Base-by-base conservation (phyloP, 352 stramenopile species). In the Phytophthora tubulina region DNA sequence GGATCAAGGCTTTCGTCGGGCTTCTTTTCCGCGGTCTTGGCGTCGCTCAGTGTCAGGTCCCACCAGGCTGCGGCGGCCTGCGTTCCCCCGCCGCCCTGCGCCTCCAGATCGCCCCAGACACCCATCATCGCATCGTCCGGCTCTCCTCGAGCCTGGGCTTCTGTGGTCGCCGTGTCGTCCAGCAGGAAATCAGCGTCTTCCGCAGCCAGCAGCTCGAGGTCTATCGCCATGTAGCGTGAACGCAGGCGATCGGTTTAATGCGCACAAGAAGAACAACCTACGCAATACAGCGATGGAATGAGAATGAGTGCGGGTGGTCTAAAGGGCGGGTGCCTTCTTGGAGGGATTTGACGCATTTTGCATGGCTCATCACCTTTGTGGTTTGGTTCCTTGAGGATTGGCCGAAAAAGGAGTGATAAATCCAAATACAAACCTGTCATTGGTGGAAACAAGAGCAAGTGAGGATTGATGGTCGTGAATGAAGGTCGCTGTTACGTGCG, bases 41-140 rank as follows among this genome's bases (percentile, higher is more conserved):
- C 49, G 17, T 78, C 59, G 31, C 49, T 39, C 15, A 73, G 54
- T n/a, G 68, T 51, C 21, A 76, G 13, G 10, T 70, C 69, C 57
- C 69, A 76, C 65, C 72, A 70, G 15, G 54, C 53, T 1, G 72
- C 51, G 14, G 62, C 56, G 4, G 66, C 45, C 33, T 72, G 59
- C 4, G 60, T 46, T 6, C 69, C 51, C 50, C 76, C 52, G 53
- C 68, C 50, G 21, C 66, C 61, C 35, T 73, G 72, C 15, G 67
- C 58, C 68, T 75, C 76, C 64, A 80, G 68, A 46, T 72, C 67
- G 17, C 71, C 56, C 76, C 68, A 82, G 36, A 78, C 62, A 17
- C 59, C 59, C 32, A 50, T 41, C 64, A 72, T 72, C 51, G 60
- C 69, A 42, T 82, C 76, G 57, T 79, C 73, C 11, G 51, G 63